A percentile compares a stretch with the other conserved stretches of the same genome.
Evolutionary conservation across 202 grass and related monocot genomes (phyloP).

Genomic region (Cymbopogon flexuosus): DNA sequence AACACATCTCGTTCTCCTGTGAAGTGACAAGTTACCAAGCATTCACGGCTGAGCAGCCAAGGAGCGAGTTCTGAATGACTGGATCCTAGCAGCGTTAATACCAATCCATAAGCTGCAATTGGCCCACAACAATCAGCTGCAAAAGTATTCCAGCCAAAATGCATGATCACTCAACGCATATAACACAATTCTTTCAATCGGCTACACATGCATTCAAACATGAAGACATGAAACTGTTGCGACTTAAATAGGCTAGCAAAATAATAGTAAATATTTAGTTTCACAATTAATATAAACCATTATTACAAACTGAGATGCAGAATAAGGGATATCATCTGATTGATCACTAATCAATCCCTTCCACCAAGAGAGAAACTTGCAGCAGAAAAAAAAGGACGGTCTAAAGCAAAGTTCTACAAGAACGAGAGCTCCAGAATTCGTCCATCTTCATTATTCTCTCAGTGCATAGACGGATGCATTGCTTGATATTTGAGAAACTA

Average conservation of each 20-base stretch:
- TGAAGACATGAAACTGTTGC: background rate
- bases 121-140: background rate
- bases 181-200: background rate
- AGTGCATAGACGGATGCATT: background rate
- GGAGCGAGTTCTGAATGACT: background rate
- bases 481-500: background rate
- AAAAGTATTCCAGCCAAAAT: background rate
- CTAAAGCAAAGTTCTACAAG: background rate
- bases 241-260: background rate
- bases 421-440: background rate
- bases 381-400: background rate
- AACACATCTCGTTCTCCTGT: background rate
- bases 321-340: background rate
- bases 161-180: background rate
- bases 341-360: conserved; percentile 19
- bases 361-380: background rate
- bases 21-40: background rate
- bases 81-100: background rate
- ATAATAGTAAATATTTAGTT: background rate
- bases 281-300: conserved; percentile 13
- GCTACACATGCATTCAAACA: background rate
- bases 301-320: conserved; percentile 24
- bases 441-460: conserved; percentile 32
- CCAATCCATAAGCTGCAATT: background rate
- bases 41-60: background rate